These are phyloP conservation scores for Iris pallida DNA, from an alignment of 116 monocot genomes.

Conservation along the genomic window DNA sequence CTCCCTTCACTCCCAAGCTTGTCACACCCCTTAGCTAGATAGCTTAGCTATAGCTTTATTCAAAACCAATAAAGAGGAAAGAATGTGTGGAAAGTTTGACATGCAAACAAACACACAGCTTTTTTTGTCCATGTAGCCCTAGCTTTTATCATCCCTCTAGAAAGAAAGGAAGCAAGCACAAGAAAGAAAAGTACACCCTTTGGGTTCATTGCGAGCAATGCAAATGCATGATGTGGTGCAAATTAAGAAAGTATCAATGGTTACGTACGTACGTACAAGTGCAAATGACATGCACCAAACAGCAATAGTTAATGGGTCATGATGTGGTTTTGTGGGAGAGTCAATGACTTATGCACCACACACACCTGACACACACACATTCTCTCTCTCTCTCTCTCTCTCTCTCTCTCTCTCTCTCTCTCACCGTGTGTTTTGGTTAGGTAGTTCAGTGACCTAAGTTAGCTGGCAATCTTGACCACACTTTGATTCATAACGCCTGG, in stretches of 20 bases:
- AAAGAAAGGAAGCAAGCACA: slow-evolving; percentile 8
- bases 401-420: no score
- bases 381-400: no score
- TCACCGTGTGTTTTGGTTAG: no score
- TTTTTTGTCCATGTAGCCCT: neutral
- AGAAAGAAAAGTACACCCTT: neutral
- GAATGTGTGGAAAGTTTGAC: slow-evolving; percentile 38
- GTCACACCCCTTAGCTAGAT: slow-evolving; percentile 10
- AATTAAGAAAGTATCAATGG: neutral
- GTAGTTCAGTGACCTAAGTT: no score
- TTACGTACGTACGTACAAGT: neutral
- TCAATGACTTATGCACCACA: no score
- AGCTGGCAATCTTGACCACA: no score
- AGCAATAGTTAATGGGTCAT: slow-evolving; percentile 38
- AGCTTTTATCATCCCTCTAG: slow-evolving; percentile 22
- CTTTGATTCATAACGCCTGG: no score
- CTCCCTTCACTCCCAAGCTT: slow-evolving; percentile 51
- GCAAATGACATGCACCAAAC: neutral
- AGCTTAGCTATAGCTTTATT: slow-evolving; percentile 21
- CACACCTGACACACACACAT: no score
- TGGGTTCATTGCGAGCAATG: neutral
- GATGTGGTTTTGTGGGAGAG: slow-evolving; percentile 25
- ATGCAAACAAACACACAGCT: slow-evolving; percentile 13
- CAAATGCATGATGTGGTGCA: neutral
- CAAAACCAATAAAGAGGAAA: slow-evolving; percentile 6